Evolutionary conservation across 768 basidiomycete species (phyloP), one percentile per base, ranked within the genome.

Genomic region (Sarcodon aspratus): DNA sequence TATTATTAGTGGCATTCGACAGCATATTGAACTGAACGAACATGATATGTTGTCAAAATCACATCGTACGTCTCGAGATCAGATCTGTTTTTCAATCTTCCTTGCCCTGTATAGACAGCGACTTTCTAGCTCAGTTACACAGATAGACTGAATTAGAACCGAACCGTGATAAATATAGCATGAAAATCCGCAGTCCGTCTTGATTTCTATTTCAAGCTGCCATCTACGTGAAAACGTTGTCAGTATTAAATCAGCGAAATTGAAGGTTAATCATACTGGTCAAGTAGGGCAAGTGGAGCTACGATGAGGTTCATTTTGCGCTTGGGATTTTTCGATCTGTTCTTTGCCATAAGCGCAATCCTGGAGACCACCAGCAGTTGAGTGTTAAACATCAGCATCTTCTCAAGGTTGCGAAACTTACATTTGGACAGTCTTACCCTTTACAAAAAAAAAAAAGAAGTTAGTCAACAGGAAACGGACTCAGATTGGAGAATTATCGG

Each of bases 251-350:
- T 38, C 3, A 13, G 18, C 4, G 18, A 13, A 18, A 38, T 18
- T 38, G 12, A 13, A 38, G 37, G 18, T 38, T 27, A 27, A 27
- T 4, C 37, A 13, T 38, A 38, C 37, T 88, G 86, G 45, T 77
- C 71, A 9, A 87, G 68, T 7, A 88, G 64, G 1, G 82, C 79
- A 12, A 79, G 61, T 7, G 80, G 82, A 1, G 81, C 79, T 21
- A 88, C 59, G 49, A 90, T 77, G 1, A 90, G 69, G 18, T 76
- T 87, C 0, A 78, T 76, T 62, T 82, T 83, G 61, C 73, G 68
- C 17, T 58, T 60, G 0, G 70, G 69, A 52, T 83, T 71, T 1
- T 56, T 49, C 0, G 80, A 72, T 7, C 59, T 66, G 57, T 86
- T 82, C 47, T 67, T 67, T 27, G 74, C 63, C 55, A 86, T 75